Evolutionary conservation across 257 asterid species (phyloP), one percentile per base, ranked within the genome.

Genomic region (Nicotiana tabacum): DNA sequence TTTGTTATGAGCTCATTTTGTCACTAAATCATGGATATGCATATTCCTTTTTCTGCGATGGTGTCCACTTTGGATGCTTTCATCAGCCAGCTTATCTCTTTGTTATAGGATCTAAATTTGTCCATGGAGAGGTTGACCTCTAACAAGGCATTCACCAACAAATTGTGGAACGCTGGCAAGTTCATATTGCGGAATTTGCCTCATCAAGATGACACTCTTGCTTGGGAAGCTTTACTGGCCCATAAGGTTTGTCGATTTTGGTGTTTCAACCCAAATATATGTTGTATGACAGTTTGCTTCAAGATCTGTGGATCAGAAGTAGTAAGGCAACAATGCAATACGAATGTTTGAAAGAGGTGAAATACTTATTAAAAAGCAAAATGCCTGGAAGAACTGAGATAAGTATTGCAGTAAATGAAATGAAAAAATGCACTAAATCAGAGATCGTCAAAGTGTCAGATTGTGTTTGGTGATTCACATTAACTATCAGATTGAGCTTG

Each of bases 141-240:
- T 83, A 96, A 89, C 88, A 96, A 94, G 92, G 98, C 97, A 37
- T 96, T 96, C 90, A 94, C 98, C 90, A 96, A 96, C 91, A 96
- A 96, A 90, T 87, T 96, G 60, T 96, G 99, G 99, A 96, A 96
- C 85, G 99, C 98, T 84, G 99, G 98, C 87, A 96, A 96, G 91
- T 96, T 96, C 84, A 85, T 96, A 89, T 84, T 96, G 87, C 98
- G 93, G 89, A 96, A 94, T 89, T 86, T 96, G 89, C 99, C 99
- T 39, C 83, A 61, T 85, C 94, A 89, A 87, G 91, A 83, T 85
- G 97, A 93, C 85, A 48, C 62, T 79, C 85, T 96, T 86, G 92
- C 98, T 86, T 90, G 97, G 97, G 87, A 87, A 84, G 87, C 90
- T 84, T 78, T 94, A 82, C 84, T 82, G 84, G 89, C 85, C 80